phyloP scores from a whole-genome alignment of 2,329 filamentous ascomycete genomes.

The Trichoderma sp. region DNA sequence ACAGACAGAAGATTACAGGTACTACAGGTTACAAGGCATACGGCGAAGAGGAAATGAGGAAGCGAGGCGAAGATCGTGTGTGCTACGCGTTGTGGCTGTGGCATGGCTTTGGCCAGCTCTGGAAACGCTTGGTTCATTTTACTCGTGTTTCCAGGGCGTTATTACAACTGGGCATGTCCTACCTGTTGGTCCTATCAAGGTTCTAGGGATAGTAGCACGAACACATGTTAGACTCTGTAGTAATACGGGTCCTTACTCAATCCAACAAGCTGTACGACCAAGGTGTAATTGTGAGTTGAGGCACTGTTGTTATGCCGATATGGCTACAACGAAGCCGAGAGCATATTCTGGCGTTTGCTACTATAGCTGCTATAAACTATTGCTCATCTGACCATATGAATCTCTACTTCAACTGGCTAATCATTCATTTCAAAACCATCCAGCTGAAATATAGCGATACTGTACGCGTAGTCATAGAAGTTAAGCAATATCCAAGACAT shows the following conservation, averaged over 20 bases:
- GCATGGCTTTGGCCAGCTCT: background rate
- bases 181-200: background rate
- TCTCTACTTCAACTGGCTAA: background rate
- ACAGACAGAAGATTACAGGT: background rate
- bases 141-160: background rate
- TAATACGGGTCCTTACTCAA: background rate
- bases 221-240: background rate
- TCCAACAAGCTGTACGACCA: background rate
- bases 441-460: background rate
- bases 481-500: background rate
- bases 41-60: background rate
- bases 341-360: background rate
- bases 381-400: background rate
- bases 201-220: background rate
- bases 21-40: background rate
- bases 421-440: background rate
- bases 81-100: background rate
- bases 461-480: background rate
- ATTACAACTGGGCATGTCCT: background rate
- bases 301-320: background rate
- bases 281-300: background rate
- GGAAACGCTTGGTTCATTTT: background rate
- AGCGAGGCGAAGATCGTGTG: background rate
- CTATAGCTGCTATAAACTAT: background rate
- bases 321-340: background rate